Base-by-base conservation (phyloP, 345 rosid genomes). In the Chamaenerion angustifolium region DNA sequence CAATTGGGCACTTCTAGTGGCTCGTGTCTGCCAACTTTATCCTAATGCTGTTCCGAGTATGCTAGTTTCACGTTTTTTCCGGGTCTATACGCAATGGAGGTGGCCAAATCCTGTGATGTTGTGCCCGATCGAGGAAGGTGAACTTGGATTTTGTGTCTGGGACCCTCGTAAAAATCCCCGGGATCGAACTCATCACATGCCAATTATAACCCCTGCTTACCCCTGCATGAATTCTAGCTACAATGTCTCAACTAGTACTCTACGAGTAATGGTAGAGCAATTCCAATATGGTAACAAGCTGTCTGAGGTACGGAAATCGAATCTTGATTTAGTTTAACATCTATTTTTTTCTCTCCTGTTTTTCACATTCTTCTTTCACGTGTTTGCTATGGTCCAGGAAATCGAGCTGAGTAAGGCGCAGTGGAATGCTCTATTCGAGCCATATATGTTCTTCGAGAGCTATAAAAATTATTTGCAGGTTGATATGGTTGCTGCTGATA, bases 21-120 rank as follows among this genome's bases (percentile, higher is more conserved):
- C 90, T 62, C 76, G 79, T 14, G 69, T 79, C 15, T 82, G 90
- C 74, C 90, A 76, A 47, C 79, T 82, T 21, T 82, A 78, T 52
- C 90, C 90, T 10, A 74, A 79, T 42, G 90, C 85, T 1, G 60
- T 70, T 47, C 85, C 85, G 8, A 74, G 85, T 47, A 82, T 76
- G 85, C 74, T 82, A 48, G 81, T 79, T 40, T 79, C 83, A 16
- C 73, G 83, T 12, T 82, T 82, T 45, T 82, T 82, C 59, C 66
- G 90, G 75, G 82, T 78, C 21, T 82, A 74, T 60, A 79, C 83
- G 0, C 69, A 60, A 63, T 82, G 90, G 90, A 80, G 79, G 1
- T 82, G 85, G 85, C 83, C 90, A 23, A 82, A 82, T 65, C 85
- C 90, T 45, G 90, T 82, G 40, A 82, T 76, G 90, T 64, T 82